Conservation (phyloP, 202 grass and related monocot species). For the Cymbopogon flexuosus region DNA sequence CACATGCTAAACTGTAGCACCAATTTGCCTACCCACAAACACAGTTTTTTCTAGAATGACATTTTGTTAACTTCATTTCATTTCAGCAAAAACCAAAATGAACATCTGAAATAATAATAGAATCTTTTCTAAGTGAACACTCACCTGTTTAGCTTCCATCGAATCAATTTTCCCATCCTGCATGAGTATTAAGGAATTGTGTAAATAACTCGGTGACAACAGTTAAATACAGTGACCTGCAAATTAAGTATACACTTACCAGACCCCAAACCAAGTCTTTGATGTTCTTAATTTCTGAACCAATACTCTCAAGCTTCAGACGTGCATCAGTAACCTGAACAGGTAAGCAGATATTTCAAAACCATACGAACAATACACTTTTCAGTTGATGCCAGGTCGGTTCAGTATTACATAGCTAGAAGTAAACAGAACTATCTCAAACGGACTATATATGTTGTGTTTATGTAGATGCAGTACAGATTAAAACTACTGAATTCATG, state of each 20-base stretch:
- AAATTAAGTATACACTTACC: slow-evolving; percentile 48
- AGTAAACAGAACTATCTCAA: neutral
- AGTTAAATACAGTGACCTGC: neutral
- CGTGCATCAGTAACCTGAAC: slow-evolving; percentile 85
- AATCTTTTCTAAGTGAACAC: slow-evolving; percentile 18
- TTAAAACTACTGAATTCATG: neutral
- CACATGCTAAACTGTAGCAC: neutral
- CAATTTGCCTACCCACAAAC: neutral
- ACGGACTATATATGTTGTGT: neutral
- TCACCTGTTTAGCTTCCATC: slow-evolving; percentile 93
- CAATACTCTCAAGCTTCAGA: slow-evolving; percentile 76
- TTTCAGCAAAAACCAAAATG: neutral
- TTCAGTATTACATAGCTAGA: neutral
- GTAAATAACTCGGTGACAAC: slow-evolving; percentile 24
- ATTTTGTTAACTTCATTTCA: neutral
- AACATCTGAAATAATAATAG: neutral
- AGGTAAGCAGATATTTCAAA: slow-evolving; percentile 30
- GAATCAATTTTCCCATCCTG: slow-evolving; percentile 95
- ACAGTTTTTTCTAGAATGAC: neutral
- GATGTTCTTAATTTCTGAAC: slow-evolving; percentile 71
- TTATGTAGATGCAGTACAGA: neutral
- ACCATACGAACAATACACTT: slow-evolving; percentile 24
- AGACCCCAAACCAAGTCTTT: slow-evolving; percentile 86
- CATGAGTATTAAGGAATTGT: slow-evolving; percentile 15
- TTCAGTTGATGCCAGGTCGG: neutral